These are phyloP conservation scores for Remersonia thermophila DNA, from an alignment of 2,329 filamentous ascomycete species.

Conservation along the genomic window DNA sequence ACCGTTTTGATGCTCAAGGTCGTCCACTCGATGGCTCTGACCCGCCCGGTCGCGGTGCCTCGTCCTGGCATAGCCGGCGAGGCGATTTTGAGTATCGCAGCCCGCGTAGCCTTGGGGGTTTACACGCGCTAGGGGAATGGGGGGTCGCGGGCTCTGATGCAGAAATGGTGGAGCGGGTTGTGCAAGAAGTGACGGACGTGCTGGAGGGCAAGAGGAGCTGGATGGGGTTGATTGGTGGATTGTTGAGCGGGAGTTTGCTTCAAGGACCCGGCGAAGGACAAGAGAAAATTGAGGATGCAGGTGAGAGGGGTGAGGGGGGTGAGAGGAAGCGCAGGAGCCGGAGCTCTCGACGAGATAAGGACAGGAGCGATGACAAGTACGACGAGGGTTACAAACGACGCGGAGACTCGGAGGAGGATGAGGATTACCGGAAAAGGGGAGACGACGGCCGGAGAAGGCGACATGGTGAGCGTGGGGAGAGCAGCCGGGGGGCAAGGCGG, in stretches of 20 bases:
- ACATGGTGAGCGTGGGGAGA: constrained; percentile 1
- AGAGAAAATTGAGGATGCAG: not conserved
- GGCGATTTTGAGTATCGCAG: constrained; percentile 31
- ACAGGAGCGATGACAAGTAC: not conserved
- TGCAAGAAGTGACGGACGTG: constrained; percentile 20
- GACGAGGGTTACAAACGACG: too few relatives aligned
- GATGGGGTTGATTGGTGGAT: constrained; percentile 19
- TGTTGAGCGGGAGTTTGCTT: constrained; percentile 18
- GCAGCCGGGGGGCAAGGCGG: not conserved
- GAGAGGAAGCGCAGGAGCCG: constrained; percentile 1
- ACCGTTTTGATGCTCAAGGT: constrained; percentile 35
- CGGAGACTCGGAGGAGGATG: too few relatives aligned
- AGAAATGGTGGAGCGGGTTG: constrained; percentile 28
- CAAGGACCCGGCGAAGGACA: constrained; percentile 1
- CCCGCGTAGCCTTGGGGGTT: constrained; percentile 16
- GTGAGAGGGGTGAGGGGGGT: not conserved
- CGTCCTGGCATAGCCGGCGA: constrained; percentile 24
- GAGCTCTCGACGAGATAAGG: not conserved
- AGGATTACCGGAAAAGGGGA: too few relatives aligned
- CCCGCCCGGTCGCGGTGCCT: not conserved
- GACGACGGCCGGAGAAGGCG: not conserved
- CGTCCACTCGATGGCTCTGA: constrained; percentile 24
- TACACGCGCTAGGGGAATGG: constrained; percentile 31
- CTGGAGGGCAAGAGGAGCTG: constrained; percentile 21
- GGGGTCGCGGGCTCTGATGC: constrained; percentile 32